Conservation (phyloP, 108 stramenopile species). For the Stephanodiscus minutulus region DNA sequence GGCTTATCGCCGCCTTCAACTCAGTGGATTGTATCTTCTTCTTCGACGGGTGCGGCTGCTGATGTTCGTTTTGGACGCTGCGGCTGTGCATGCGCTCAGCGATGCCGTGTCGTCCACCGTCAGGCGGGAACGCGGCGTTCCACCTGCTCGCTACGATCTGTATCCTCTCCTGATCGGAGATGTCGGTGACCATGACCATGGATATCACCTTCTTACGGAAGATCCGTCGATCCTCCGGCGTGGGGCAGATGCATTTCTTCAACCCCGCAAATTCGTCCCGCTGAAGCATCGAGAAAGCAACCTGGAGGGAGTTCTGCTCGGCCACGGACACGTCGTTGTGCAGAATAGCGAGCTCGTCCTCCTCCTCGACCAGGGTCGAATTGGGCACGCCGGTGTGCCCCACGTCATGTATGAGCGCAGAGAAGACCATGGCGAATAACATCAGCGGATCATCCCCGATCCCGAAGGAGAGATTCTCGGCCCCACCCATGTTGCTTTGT, state of each 20-base stretch:
- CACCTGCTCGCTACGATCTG: slow-evolving; percentile 44
- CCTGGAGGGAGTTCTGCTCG: slow-evolving; percentile 64
- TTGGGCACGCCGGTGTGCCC: slow-evolving; percentile 62
- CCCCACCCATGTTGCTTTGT: slow-evolving; percentile 1
- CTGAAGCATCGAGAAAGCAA: slow-evolving; percentile 57
- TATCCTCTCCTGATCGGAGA: slow-evolving; percentile 55
- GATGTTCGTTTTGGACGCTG: background rate
- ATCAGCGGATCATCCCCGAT: slow-evolving; percentile 68
- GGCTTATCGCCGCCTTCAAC: slow-evolving; percentile 19
- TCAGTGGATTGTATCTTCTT: slow-evolving; percentile 23
- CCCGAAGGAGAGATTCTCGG: slow-evolving; percentile 46
- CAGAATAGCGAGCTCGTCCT: slow-evolving; percentile 39
- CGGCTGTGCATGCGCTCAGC: background rate
- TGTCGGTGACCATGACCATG: slow-evolving; percentile 63
- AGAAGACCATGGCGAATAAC: slow-evolving; percentile 64
- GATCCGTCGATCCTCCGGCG: slow-evolving; percentile 38
- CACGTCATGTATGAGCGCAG: slow-evolving; percentile 82
- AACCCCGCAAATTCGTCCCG: slow-evolving; percentile 45
- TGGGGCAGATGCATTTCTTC: slow-evolving; percentile 55
- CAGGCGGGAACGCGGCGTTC: slow-evolving; percentile 38
- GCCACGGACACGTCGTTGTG: slow-evolving; percentile 57
- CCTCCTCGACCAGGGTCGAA: slow-evolving; percentile 50
- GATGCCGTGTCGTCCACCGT: background rate
- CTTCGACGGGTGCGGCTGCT: background rate
- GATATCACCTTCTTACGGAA: slow-evolving; percentile 60